Base-by-base conservation (phyloP, 768 basidiomycete species). In the Lactifluus subvellereus region DNA sequence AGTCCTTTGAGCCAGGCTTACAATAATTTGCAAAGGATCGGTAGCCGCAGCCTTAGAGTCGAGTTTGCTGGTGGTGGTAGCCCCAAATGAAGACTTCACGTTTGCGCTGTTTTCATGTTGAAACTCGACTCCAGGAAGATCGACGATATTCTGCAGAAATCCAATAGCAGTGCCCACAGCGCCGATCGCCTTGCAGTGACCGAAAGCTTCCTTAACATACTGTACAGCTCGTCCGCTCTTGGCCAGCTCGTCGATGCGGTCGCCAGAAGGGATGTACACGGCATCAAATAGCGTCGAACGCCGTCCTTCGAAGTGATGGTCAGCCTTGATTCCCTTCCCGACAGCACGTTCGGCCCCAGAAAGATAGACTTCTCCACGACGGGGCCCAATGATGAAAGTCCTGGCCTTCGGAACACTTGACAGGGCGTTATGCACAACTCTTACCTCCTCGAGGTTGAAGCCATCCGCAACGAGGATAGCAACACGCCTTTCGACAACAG, bases 201-300 rank as follows among this genome's bases (percentile, higher is more conserved):
- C 88, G 74, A 89, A 94, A 2, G 90, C 86, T 74, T 94, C 92
- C 50, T 89, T 82, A 3, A 89, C 81, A 79, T 87, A 92, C 71
- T 95, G 90, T n/a, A 91, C 75, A 8, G 80, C 80, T 20, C 92
- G 82, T 5, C 92, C 94, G 54, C 80, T 82, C 67, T 78, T 77
- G 8, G 76, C 70, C 40, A 93, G 78, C 70, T 83, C 80, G n/a
- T 77, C 79, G 70, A 86, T 85, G 38, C 78, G 76, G 9, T 75
- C 75, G 2, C 92, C 91, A 20, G 87, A 86, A 11, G 91, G 85
- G 68, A 95, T 83, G 68, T 89, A 80, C 65, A 94, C 65, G 0
- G 90, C 89, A 71, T 95, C 94, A 69, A 91, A 96, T 72, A 88
- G 70, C 0, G 91, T 94, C 40, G 89, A 91, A 53, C 93, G 81